Base-by-base conservation (phyloP, 2,329 filamentous ascomycete genomes). In the Leptosphaerulina australis region DNA sequence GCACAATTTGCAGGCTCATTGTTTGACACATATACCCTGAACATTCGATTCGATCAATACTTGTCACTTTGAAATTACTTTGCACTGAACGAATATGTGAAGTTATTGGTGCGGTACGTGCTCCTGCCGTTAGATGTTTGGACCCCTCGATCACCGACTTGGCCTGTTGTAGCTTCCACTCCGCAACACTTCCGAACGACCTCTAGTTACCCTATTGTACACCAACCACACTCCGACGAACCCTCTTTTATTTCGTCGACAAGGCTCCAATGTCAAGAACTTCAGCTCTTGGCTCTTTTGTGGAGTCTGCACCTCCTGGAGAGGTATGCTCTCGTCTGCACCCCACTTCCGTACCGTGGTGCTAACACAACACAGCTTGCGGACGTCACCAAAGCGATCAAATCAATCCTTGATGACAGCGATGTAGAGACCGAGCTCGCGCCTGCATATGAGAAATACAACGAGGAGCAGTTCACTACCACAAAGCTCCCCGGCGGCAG, bases 371-470 rank as follows among this genome's bases (percentile, higher is more conserved):
- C 51, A 43, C 60, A 96, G 91, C 87, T 97, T 63, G 82, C 85
- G 74, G 91, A 96, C 78, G 90, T 96, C 60, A 85, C 95, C 60
- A 88, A 89, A 75, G 94, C 96, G 72, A 95, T 99, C 79, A 96
- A 96, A 75, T 81, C 85, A 40, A 81, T 99, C 33, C 91, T 91
- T 14, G 79, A 84, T 55, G 84, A 88, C 62, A 84, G 85, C 31
- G 78, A 81, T 46, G 78, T 94, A 55, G 77, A 92, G 46, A 77
- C 84, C 53, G 85, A 88, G 58, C 87, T 97, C 44, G 83, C 81
- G 5, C 89, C 91, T 0, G 91, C 94, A 0, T 95, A 96, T 72
- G 81, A 92, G 76, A 91, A 88, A 75, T 97, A 99, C 82, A 97
- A 97, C 67, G 93, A 99, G 76, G 88, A 92, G 74, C 94, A 99